Conservation (phyloP, 208 protist species). For the Crithidia brevicula region DNA sequence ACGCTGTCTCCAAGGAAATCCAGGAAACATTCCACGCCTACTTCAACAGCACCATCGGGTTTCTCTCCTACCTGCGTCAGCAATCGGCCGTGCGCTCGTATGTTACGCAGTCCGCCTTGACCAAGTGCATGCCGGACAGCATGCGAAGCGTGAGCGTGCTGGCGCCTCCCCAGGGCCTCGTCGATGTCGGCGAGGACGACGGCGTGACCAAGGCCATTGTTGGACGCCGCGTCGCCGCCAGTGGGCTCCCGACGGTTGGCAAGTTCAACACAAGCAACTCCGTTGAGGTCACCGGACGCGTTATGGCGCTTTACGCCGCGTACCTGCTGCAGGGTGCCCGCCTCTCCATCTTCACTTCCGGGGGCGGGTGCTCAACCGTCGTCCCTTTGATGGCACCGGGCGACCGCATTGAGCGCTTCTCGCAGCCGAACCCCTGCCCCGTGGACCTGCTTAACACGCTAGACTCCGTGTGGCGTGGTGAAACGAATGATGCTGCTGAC, state of each 20-base stretch:
- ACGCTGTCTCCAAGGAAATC: constrained; percentile 25
- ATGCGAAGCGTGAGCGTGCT: constrained; percentile 55
- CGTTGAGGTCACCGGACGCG: constrained; percentile 51
- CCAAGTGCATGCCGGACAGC: constrained; percentile 31
- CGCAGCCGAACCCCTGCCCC: constrained; percentile 70
- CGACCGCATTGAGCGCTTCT: constrained; percentile 52
- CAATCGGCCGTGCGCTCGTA: constrained; percentile 32
- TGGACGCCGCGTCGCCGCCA: constrained; percentile 21
- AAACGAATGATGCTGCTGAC: constrained; percentile 31
- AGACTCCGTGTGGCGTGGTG: constrained; percentile 74
- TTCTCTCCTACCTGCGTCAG: constrained; percentile 35
- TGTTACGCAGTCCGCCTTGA: constrained; percentile 31
- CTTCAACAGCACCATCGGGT: constrained; percentile 28
- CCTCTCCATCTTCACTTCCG: constrained; percentile 66
- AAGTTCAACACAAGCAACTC: constrained; percentile 39
- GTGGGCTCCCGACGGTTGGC: constrained; percentile 34
- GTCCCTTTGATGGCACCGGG: constrained; percentile 57
- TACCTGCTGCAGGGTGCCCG: constrained; percentile 77
- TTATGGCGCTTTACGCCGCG: constrained; percentile 72
- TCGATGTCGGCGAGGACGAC: constrained; percentile 67
- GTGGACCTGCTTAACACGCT: constrained; percentile 70
- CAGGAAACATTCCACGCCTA: constrained; percentile 31
- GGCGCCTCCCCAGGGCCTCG: constrained; percentile 44
- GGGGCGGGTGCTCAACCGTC: constrained; percentile 55
- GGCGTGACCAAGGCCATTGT: constrained; percentile 70